These are phyloP conservation scores for Cryptosporidium meleagridis DNA, from an alignment of 169 alveolate genomes.

Conservation along the genomic window DNA sequence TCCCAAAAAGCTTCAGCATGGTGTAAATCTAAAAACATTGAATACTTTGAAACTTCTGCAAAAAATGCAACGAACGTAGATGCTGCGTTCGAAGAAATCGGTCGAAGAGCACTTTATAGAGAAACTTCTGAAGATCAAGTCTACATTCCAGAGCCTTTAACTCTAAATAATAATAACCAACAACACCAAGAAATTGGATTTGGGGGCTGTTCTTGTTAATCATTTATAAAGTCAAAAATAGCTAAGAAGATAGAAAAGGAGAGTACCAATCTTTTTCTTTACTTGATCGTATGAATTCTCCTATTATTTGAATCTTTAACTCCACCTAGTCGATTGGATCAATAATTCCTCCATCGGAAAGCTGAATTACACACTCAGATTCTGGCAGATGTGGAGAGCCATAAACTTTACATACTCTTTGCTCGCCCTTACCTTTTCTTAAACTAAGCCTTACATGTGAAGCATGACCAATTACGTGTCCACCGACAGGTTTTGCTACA, in stretches of 20 bases:
- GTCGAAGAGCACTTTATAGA: slow-evolving; percentile 86
- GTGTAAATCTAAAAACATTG: slow-evolving; percentile 92
- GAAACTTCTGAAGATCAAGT: slow-evolving; percentile 89
- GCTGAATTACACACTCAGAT: slow-evolving; percentile 91
- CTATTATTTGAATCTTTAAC: neutral
- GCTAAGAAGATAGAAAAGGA: neutral
- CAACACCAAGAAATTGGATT: slow-evolving; percentile 50
- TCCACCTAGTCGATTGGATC: slow-evolving; percentile 81
- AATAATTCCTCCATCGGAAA: slow-evolving; percentile 85
- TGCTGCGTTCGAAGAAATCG: slow-evolving; percentile 93
- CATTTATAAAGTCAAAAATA: neutral
- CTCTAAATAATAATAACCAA: slow-evolving; percentile 30
- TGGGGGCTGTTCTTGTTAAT: slow-evolving; percentile 65
- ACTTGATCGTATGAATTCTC: neutral
- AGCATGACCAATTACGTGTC: slow-evolving; percentile 98
- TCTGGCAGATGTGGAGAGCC: slow-evolving; percentile 98
- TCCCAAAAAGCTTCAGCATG: slow-evolving; percentile 92
- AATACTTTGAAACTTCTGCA: slow-evolving; percentile 96
- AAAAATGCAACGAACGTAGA: slow-evolving; percentile 95
- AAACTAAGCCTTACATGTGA: slow-evolving; percentile 93
- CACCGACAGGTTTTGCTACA: slow-evolving; percentile 95
- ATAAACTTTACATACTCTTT: slow-evolving; percentile 94
- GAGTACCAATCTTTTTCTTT: neutral
- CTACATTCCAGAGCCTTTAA: slow-evolving; percentile 75
- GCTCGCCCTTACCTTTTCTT: slow-evolving; percentile 96